These are phyloP conservation scores for Neopestalotiopsis clavispora DNA, from an alignment of 2,329 filamentous ascomycete species.

Conservation along the genomic window DNA sequence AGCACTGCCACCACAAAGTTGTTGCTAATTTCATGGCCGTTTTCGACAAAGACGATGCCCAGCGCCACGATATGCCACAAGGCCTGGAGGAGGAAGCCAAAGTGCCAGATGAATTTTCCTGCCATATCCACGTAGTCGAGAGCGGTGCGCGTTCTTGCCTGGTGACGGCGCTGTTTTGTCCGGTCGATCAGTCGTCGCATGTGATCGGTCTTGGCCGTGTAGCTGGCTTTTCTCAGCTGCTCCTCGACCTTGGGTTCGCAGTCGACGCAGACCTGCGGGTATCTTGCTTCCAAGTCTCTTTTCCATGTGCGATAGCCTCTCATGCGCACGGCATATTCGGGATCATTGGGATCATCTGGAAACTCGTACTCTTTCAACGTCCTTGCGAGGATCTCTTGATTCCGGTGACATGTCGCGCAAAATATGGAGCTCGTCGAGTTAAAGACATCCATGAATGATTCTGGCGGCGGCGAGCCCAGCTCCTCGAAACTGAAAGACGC, in stretches of 20 bases:
- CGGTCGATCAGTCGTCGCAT: constrained; percentile 76
- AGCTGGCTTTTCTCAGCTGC: constrained; percentile 72
- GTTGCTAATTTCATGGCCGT: constrained; percentile 20
- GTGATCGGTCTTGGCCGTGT: constrained; percentile 84
- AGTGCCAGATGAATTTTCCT: constrained; percentile 53
- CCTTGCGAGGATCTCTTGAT: constrained; percentile 81
- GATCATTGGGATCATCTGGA: constrained; percentile 65
- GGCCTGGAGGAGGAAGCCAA: constrained; percentile 40
- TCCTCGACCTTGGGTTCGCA: constrained; percentile 78
- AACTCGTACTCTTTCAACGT: constrained; percentile 82
- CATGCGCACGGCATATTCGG: constrained; percentile 72
- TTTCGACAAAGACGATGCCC: constrained; percentile 28
- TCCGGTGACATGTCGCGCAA: constrained; percentile 83
- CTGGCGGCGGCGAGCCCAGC: neutral
- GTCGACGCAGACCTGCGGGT: constrained; percentile 84
- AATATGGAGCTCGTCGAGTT: constrained; percentile 49
- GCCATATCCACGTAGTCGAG: constrained; percentile 49
- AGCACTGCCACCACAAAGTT: constrained; percentile 19
- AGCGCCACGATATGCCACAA: constrained; percentile 53
- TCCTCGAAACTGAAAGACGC: neutral
- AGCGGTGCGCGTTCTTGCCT: constrained; percentile 42
- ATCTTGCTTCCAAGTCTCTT: constrained; percentile 75
- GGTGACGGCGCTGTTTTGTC: constrained; percentile 52
- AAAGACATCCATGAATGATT: constrained; percentile 7
- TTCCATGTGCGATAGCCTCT: constrained; percentile 73